Conservation (phyloP, 2,329 filamentous ascomycete species). For the Diaporthe destruens region DNA sequence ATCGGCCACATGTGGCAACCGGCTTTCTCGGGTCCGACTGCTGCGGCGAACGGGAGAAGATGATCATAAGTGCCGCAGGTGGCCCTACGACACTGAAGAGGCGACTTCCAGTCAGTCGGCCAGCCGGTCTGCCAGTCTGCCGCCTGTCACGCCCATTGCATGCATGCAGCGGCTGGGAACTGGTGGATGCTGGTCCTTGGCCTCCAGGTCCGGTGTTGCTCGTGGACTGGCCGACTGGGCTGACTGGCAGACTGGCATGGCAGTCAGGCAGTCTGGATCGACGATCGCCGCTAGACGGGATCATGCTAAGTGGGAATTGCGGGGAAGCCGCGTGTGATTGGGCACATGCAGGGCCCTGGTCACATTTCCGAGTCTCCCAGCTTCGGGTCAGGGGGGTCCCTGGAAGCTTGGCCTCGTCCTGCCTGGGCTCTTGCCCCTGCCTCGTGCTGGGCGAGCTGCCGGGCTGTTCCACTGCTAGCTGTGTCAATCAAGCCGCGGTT, state of each 20-base stretch:
- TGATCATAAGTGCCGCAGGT: not conserved
- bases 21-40: conserved; percentile 29
- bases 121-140: not conserved
- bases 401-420: conserved; percentile 25
- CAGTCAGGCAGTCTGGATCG: conserved; percentile 17
- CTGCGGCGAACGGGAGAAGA: conserved; percentile 14
- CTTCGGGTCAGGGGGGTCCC: conserved; percentile 7
- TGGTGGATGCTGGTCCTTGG: conserved; percentile 10
- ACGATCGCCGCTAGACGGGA: conserved; percentile 35
- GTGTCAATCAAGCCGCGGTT: not conserved
- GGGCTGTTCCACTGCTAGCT: not conserved
- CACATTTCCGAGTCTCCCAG: conserved; percentile 31
- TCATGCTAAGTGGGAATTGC: conserved; percentile 29
- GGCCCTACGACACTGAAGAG: not conserved
- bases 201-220: conserved; percentile 2
- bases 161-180: conserved; percentile 11
- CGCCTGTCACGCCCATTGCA: conserved; percentile 9
- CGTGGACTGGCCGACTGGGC: no score
- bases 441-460: not conserved
- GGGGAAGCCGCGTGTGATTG: conserved; percentile 30
- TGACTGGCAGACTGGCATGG: no score
- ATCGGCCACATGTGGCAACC: conserved; percentile 20
- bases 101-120: not conserved
- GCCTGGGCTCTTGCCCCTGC: not conserved
- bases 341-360: conserved; percentile 28